phyloP scores from a whole-genome alignment of 1,284 basidiomycete genomes.

The Tilletia indica region DNA sequence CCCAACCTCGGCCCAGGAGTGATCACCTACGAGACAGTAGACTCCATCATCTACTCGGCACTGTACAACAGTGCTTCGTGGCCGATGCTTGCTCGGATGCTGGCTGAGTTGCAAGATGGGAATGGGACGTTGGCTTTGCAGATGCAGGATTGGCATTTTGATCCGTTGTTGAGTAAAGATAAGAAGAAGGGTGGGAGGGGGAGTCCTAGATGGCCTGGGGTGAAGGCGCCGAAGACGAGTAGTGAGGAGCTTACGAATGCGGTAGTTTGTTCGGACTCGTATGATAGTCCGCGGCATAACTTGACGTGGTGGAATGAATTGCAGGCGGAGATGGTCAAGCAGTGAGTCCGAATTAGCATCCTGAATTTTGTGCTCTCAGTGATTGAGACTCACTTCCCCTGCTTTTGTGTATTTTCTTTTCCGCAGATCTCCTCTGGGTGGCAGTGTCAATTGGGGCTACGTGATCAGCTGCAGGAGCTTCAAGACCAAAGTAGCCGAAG shows the following conservation, averaged over 20 bases:
- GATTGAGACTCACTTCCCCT: neutral
- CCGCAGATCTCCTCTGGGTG: conserved; percentile 22
- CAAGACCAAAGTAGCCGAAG: conserved; percentile 26
- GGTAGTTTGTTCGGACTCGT: conserved; percentile 36
- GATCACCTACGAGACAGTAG: conserved; percentile 28
- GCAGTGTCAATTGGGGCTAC: conserved; percentile 27
- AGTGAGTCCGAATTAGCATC: too few relatives aligned
- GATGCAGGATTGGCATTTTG: conserved; percentile 29
- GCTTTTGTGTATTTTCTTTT: neutral
- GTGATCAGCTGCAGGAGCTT: conserved; percentile 33
- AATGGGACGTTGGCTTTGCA: conserved; percentile 25
- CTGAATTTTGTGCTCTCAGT: neutral
- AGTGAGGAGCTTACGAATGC: conserved; percentile 28
- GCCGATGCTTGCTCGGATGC: conserved; percentile 22
- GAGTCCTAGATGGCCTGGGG: neutral
- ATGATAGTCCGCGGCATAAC: conserved; percentile 20
- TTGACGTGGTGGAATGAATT: conserved; percentile 27
- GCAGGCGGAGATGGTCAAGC: conserved; percentile 25
- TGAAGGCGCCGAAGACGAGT: neutral
- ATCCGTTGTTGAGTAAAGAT: conserved; percentile 19
- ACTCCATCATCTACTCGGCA: conserved; percentile 26
- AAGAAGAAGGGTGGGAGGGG: neutral
- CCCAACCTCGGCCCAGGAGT: conserved; percentile 24
- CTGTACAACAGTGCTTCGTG: conserved; percentile 28
- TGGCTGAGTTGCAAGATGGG: conserved; percentile 25